A percentile compares a stretch with the other conserved stretches of the same genome.
These are phyloP conservation scores for Leccinum pellstonianum DNA, from an alignment of 768 basidiomycete genomes.

Conservation along the genomic window DNA sequence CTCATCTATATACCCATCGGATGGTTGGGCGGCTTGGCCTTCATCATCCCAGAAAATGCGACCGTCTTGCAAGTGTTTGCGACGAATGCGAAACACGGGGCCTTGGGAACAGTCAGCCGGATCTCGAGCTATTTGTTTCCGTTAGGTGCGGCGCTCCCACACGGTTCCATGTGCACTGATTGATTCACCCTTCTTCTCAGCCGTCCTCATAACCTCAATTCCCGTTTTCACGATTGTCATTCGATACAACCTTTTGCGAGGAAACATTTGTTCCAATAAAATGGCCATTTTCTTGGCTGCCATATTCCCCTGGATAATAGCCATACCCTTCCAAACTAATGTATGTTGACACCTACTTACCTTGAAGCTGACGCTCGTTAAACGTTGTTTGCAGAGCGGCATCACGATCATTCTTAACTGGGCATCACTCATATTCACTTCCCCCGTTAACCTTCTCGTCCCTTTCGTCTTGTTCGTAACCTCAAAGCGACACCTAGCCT, in stretches of 20 bases:
- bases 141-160: slow-evolving; percentile 9
- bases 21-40: slow-evolving; percentile 22
- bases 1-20: slow-evolving; percentile 25
- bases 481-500: slow-evolving; percentile 20
- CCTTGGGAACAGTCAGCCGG: slow-evolving; percentile 6
- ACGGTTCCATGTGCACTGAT: background rate
- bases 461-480: slow-evolving; percentile 22
- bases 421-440: slow-evolving; percentile 26
- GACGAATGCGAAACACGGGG: slow-evolving; percentile 2
- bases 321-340: slow-evolving; percentile 27
- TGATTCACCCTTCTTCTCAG: background rate
- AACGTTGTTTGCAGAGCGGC: background rate
- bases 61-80: slow-evolving; percentile 22
- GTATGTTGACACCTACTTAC: slow-evolving; percentile 6
- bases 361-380: background rate
- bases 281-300: slow-evolving; percentile 26
- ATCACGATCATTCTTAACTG: slow-evolving; percentile 22
- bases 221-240: slow-evolving; percentile 26
- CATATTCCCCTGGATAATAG: slow-evolving; percentile 22
- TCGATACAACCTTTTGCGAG: slow-evolving; percentile 26
- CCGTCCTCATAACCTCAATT: slow-evolving; percentile 26
- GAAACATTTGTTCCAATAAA: slow-evolving; percentile 25
- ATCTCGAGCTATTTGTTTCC: slow-evolving; percentile 24
- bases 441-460: slow-evolving; percentile 23
- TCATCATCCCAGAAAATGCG: slow-evolving; percentile 1